Evolutionary conservation across 805 yeast species (phyloP).

Genomic region (Helenozyma baotianmanensis): DNA sequence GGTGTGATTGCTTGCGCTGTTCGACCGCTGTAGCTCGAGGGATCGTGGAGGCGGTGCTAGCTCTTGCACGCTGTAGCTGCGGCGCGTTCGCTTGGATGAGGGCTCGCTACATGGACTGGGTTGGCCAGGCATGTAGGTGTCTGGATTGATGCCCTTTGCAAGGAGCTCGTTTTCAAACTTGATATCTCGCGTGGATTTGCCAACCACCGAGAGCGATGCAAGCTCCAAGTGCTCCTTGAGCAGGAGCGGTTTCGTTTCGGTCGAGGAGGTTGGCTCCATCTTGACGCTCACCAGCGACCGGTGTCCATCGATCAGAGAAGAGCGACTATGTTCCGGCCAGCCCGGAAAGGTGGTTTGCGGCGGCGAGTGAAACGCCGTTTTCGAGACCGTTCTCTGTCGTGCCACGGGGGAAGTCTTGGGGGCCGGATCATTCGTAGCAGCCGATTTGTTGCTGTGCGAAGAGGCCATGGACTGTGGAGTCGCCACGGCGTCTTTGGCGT

Average conservation of each 20-base stretch:
- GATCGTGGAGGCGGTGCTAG: background rate
- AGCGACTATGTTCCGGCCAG: too few relatives aligned
- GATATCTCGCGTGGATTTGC: constrained; percentile 48
- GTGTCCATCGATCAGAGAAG: too few relatives aligned
- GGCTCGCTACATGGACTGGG: too few relatives aligned
- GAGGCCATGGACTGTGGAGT: background rate
- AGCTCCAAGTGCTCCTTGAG: constrained; percentile 48
- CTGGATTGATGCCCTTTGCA: constrained; percentile 49
- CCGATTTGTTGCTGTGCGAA: background rate
- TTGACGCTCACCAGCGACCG: background rate
- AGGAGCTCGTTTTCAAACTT: constrained; percentile 47
- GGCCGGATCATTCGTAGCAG: too few relatives aligned
- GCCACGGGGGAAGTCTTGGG: too few relatives aligned
- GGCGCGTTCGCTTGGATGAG: constrained; percentile 5
- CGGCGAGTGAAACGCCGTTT: background rate
- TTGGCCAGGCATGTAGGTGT: constrained; percentile 15
- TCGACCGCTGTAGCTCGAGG: constrained; percentile 15
- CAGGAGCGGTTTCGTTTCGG: constrained; percentile 3
- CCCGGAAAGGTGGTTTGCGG: too few relatives aligned
- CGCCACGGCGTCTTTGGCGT: constrained; percentile 9
- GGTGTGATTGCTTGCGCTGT: constrained; percentile 14
- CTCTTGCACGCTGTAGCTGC: constrained; percentile 11
- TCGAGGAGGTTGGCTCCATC: background rate
- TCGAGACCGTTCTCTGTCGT: too few relatives aligned
- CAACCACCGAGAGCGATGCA: constrained; percentile 54